phyloP scores from a whole-genome alignment of 345 rosid genomes.

The Mercurialis annua region DNA sequence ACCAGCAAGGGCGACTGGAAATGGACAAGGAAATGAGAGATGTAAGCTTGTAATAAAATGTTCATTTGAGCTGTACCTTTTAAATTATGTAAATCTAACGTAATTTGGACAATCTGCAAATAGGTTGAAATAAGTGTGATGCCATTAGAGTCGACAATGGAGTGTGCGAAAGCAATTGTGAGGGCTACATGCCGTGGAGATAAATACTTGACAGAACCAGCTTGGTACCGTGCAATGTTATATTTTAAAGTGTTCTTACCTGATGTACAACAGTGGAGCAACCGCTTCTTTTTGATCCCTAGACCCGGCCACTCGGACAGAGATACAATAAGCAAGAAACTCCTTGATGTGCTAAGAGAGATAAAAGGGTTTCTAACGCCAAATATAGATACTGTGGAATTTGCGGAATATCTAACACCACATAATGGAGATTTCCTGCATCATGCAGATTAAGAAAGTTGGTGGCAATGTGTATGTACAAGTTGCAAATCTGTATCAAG shows the following conservation, averaged over 20 bases:
- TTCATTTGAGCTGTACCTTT: too few species aligned
- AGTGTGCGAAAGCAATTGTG: constrained; percentile 8
- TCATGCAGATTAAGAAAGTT: not conserved
- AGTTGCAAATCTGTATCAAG: not conserved
- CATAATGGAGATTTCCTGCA: constrained; percentile 5
- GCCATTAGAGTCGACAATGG: not conserved
- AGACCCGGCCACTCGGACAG: not conserved
- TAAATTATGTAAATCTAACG: not conserved
- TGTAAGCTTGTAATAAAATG: constrained; percentile 1
- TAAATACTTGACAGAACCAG: constrained; percentile 11
- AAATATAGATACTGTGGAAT: not conserved
- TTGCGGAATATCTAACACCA: not conserved
- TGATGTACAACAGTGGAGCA: constrained; percentile 12
- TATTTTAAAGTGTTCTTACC: constrained; percentile 9
- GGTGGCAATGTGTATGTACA: not conserved
- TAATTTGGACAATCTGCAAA: not conserved
- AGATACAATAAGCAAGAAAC: constrained; percentile 10
- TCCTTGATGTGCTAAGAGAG: not conserved
- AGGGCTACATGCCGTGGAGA: constrained; percentile 16
- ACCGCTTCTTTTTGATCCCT: constrained; percentile 11
- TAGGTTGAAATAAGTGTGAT: constrained; percentile 11
- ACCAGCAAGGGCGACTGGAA: constrained; percentile 8
- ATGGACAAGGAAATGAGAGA: constrained; percentile 17
- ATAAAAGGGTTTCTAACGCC: not conserved
- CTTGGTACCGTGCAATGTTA: constrained; percentile 13